phyloP scores from a whole-genome alignment of 2,329 filamentous ascomycete species.

The Diaporthe velutina region DNA sequence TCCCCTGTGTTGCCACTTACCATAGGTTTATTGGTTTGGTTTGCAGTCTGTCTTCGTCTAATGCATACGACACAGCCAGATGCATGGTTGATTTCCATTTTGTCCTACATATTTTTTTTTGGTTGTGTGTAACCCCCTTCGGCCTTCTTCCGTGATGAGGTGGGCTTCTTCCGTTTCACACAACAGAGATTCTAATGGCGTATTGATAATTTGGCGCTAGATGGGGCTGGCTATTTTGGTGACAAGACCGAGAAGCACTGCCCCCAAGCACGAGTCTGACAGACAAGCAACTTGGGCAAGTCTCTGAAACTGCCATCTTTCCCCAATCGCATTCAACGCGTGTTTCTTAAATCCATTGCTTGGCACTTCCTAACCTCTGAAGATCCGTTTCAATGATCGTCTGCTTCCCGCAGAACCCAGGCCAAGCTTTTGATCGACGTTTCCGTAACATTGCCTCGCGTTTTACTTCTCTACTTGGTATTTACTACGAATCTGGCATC shows the following conservation, averaged over 20 bases:
- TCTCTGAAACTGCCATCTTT: constrained; percentile 10
- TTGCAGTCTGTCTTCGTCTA: background rate
- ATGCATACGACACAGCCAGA: too few species aligned
- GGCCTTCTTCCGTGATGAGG: background rate
- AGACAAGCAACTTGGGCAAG: background rate
- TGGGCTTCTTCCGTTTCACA: background rate
- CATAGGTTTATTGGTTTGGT: too few species aligned
- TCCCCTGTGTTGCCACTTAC: too few species aligned
- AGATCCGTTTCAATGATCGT: constrained; percentile 22
- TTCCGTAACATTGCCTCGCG: constrained; percentile 14
- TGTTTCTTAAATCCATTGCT: background rate
- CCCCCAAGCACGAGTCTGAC: background rate
- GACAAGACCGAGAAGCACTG: constrained; percentile 4
- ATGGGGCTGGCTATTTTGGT: background rate
- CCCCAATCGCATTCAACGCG: constrained; percentile 12
- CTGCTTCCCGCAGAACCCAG: background rate
- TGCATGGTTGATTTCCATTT: background rate
- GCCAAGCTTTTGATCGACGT: constrained; percentile 30
- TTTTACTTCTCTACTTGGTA: constrained; percentile 28
- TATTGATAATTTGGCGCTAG: background rate
- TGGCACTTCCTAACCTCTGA: background rate
- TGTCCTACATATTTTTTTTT: too few species aligned
- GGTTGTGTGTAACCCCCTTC: background rate
- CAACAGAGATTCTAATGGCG: too few species aligned
- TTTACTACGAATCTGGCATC: background rate